Percentiles rank a stretch among this genome's conserved stretches.
phyloP scores from a whole-genome alignment of 2,329 filamentous ascomycete species.

The Chaetomium olivaceum region DNA sequence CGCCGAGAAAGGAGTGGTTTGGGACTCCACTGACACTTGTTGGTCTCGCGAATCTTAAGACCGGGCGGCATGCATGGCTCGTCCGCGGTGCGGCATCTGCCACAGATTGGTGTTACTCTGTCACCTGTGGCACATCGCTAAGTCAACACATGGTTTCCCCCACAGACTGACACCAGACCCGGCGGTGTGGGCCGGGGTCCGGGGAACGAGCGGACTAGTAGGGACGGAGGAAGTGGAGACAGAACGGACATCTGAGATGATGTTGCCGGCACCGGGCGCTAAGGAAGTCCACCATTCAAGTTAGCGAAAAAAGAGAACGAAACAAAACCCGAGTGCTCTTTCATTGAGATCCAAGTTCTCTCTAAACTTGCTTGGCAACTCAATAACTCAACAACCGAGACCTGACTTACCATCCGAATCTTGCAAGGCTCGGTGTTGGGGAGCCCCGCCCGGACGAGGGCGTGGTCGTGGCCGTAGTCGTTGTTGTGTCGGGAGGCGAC shows the following conservation, averaged over 20 bases:
- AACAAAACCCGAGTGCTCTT: background rate
- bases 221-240: background rate
- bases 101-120: conserved; percentile 40
- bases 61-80: conserved; percentile 36
- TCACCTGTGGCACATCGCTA: conserved; percentile 40
- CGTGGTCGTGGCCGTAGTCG: conserved; percentile 2
- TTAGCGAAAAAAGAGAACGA: background rate
- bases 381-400: background rate
- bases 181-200: background rate
- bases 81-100: conserved; percentile 36
- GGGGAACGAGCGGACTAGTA: background rate
- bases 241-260: conserved; percentile 48
- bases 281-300: background rate
- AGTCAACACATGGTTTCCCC: background rate
- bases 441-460: conserved; percentile 16
- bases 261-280: conserved; percentile 51
- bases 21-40: conserved; percentile 23
- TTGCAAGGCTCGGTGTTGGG: conserved; percentile 19
- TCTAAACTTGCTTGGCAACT: background rate
- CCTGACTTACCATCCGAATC: conserved; percentile 29
- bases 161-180: background rate
- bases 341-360: background rate
- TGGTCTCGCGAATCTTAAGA: conserved; percentile 39
- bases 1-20: background rate
- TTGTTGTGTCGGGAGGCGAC: conserved; percentile 11